Evolutionary conservation across 331 rosid species (phyloP).

Genomic region (Malus hybrid): DNA sequence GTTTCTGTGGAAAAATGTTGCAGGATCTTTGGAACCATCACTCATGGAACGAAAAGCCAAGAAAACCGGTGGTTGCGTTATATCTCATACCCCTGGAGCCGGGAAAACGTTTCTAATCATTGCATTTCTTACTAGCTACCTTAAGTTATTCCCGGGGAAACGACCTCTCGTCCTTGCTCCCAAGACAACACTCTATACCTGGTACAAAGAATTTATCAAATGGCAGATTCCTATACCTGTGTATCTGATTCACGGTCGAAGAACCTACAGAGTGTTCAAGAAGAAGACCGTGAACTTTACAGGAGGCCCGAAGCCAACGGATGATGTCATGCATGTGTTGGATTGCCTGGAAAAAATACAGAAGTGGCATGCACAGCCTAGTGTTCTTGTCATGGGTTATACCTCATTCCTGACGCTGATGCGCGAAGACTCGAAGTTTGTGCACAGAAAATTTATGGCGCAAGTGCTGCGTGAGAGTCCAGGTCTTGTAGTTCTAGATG

Average conservation of each 20-base stretch:
- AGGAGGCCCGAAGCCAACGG: slow-evolving; percentile 50
- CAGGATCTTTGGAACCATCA: slow-evolving; percentile 68
- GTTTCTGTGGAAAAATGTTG: slow-evolving; percentile 80
- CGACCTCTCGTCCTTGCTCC: slow-evolving; percentile 84
- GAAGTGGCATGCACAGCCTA: slow-evolving; percentile 85
- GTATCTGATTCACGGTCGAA: slow-evolving; percentile 69
- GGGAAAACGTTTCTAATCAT: slow-evolving; percentile 82
- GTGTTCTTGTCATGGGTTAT: slow-evolving; percentile 94
- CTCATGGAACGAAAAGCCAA: slow-evolving; percentile 35
- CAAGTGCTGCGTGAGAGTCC: slow-evolving; percentile 87
- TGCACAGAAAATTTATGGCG: slow-evolving; percentile 78
- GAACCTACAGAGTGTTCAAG: slow-evolving; percentile 43
- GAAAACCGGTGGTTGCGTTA: slow-evolving; percentile 82
- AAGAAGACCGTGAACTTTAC: slow-evolving; percentile 34
- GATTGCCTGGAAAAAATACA: slow-evolving; percentile 73
- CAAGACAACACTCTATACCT: slow-evolving; percentile 76
- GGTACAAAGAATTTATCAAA: slow-evolving; percentile 82
- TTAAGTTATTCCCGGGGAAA: slow-evolving; percentile 69
- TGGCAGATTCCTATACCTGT: slow-evolving; percentile 80
- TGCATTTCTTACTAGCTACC: slow-evolving; percentile 75
- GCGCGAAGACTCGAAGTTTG: slow-evolving; percentile 75
- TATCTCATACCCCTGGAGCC: slow-evolving; percentile 93
- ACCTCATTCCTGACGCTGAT: slow-evolving; percentile 74
- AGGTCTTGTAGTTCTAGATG: slow-evolving; percentile 71
- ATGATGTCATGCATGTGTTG: slow-evolving; percentile 67